These are phyloP conservation scores for Selaginella moellendorffii DNA, from an alignment of 75 land plant genomes.

Conservation along the genomic window DNA sequence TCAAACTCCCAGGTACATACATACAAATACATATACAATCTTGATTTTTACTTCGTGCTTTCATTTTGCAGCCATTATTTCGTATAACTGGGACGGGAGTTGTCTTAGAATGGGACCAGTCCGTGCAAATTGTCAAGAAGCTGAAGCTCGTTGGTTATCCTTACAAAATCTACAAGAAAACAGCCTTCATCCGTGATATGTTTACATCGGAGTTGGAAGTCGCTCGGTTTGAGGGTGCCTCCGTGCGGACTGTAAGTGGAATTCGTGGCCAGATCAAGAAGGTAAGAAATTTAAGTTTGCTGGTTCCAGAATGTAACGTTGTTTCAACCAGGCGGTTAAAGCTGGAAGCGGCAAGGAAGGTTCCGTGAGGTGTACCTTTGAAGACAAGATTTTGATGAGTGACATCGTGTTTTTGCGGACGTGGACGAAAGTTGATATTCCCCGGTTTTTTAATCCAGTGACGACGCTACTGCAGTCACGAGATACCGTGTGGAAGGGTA, in stretches of 20 bases:
- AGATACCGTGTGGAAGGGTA: conserved; percentile 68
- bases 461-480: conserved; percentile 76
- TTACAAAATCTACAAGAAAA: conserved; percentile 84
- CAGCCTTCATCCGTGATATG: conserved; percentile 92
- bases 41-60: background rate
- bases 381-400: conserved; percentile 84
- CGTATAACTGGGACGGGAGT: conserved; percentile 76
- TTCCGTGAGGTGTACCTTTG: conserved; percentile 90
- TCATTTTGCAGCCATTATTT: conserved; percentile 51
- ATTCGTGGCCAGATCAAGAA: conserved; percentile 96
- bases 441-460: conserved; percentile 65
- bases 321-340: conserved; percentile 61
- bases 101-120: conserved; percentile 75
- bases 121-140: conserved; percentile 64
- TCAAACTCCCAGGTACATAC: conserved; percentile 73
- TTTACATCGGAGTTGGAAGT: conserved; percentile 93
- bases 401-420: conserved; percentile 93
- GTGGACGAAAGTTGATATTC: conserved; percentile 80
- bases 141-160: conserved; percentile 91
- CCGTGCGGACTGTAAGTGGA: conserved; percentile 87
- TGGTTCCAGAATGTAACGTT: background rate
- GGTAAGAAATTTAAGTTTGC: conserved; percentile 60
- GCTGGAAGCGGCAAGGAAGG: conserved; percentile 93
- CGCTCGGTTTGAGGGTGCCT: conserved; percentile 91
- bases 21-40: too few species aligned